Percentiles rank a stretch among this genome's conserved stretches.
phyloP scores from a whole-genome alignment of 108 stramenopile species.

The Aurantiochytrium sp. region DNA sequence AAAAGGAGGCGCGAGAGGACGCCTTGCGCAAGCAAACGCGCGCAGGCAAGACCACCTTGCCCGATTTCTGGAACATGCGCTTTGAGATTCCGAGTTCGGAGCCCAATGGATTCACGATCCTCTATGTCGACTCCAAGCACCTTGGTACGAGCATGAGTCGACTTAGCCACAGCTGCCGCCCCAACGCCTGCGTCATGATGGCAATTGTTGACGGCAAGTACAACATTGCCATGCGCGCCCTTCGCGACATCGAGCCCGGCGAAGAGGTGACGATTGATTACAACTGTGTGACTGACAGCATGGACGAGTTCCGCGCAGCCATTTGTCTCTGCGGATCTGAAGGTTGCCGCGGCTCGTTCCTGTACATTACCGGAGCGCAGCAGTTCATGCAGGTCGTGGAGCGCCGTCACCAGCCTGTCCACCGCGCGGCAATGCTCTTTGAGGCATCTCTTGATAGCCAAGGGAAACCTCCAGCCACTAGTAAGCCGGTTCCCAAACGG shows the following conservation, averaged over 20 bases:
- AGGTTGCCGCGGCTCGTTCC: background rate
- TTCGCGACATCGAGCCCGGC: slow-evolving; percentile 68
- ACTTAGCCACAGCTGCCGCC: slow-evolving; percentile 91
- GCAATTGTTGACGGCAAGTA: slow-evolving; percentile 55
- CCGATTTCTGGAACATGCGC: slow-evolving; percentile 58
- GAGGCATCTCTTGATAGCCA: background rate
- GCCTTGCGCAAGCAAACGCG: slow-evolving; percentile 24
- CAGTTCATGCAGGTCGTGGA: slow-evolving; percentile 8
- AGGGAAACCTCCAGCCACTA: background rate
- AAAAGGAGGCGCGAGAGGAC: slow-evolving; percentile 69
- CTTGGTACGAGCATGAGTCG: slow-evolving; percentile 79
- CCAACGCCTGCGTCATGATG: slow-evolving; percentile 80
- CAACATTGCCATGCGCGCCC: slow-evolving; percentile 78
- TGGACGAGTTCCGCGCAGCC: slow-evolving; percentile 6
- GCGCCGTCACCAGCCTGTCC: background rate
- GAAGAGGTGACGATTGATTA: slow-evolving; percentile 96
- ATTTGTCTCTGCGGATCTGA: slow-evolving; percentile 15
- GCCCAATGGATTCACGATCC: slow-evolving; percentile 48
- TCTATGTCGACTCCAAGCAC: slow-evolving; percentile 78
- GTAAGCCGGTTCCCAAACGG: background rate
- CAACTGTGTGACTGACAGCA: slow-evolving; percentile 52
- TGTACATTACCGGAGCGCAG: slow-evolving; percentile 13
- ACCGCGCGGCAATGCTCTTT: slow-evolving; percentile 11
- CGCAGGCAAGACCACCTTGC: background rate
- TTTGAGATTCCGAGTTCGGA: slow-evolving; percentile 85